Conservation (phyloP, 2,329 filamentous ascomycete species). For the Aspergillus fructus region DNA sequence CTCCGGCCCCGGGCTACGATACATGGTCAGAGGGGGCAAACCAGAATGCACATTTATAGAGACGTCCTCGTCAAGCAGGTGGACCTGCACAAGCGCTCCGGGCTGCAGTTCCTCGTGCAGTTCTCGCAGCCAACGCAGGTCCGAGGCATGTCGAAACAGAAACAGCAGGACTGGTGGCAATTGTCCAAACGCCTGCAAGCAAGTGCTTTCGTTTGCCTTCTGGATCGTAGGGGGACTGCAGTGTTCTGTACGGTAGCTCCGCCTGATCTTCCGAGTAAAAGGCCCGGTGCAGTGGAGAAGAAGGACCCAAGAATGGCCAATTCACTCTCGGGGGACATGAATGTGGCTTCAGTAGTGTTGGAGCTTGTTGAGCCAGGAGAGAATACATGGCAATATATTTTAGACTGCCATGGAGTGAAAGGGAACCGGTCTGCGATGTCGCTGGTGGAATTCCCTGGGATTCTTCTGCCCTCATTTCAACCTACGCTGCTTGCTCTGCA, state of each 20-base stretch:
- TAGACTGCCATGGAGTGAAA: conserved; percentile 10
- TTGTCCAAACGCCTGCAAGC: conserved; percentile 30
- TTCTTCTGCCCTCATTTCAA: conserved; percentile 59
- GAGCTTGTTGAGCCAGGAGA: conserved; percentile 29
- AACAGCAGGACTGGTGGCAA: conserved; percentile 30
- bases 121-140: conserved; percentile 27
- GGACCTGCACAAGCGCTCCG: conserved; percentile 18
- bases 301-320: conserved; percentile 1
- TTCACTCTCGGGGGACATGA: conserved; percentile 26
- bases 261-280: conserved; percentile 2
- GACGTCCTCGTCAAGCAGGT: conserved; percentile 7
- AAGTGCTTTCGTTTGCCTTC: conserved; percentile 30
- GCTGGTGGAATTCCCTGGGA: conserved; percentile 62
- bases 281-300: background rate
- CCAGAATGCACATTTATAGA: conserved; percentile 9
- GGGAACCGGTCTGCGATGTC: conserved; percentile 15
- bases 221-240: conserved; percentile 16
- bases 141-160: background rate
- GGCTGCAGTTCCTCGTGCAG: conserved; percentile 16
- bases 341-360: conserved; percentile 29
- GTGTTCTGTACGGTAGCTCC: conserved; percentile 27
- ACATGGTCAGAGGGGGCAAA: background rate
- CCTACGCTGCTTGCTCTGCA: conserved; percentile 59
- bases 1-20: conserved; percentile 6
- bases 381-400: conserved; percentile 18